Conservation (phyloP, 2,329 filamentous ascomycete species). For the Calycina marina region DNA sequence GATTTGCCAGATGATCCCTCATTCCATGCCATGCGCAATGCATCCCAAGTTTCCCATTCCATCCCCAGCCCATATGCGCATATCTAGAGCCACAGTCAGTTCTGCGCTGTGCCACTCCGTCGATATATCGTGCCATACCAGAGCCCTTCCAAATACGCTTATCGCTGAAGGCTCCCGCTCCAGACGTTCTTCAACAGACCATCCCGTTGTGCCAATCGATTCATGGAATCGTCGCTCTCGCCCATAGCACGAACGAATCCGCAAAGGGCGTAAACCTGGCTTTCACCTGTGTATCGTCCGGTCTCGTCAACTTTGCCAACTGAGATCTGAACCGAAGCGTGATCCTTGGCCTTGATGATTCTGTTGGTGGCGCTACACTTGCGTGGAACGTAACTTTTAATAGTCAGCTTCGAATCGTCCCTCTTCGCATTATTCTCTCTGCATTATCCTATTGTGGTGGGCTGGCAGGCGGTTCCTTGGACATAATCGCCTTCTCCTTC, state of each 20-base stretch:
- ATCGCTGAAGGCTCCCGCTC: slow-evolving; percentile 39
- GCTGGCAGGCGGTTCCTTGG: too few species aligned
- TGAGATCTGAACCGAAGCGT: slow-evolving; percentile 94
- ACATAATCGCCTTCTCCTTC: slow-evolving; percentile 6
- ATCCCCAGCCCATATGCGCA: slow-evolving; percentile 9
- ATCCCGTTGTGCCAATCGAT: slow-evolving; percentile 90
- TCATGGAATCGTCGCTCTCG: slow-evolving; percentile 92
- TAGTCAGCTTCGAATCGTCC: slow-evolving; percentile 3
- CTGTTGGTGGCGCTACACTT: slow-evolving; percentile 99
- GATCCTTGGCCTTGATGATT: slow-evolving; percentile 99
- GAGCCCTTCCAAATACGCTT: slow-evolving; percentile 19
- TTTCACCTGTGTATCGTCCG: slow-evolving; percentile 86
- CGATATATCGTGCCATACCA: slow-evolving; percentile 12
- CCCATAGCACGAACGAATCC: slow-evolving; percentile 97
- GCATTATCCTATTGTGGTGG: too few species aligned
- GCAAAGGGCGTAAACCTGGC: slow-evolving; percentile 93
- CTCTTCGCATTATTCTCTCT: too few species aligned
- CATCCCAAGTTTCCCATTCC: too few species aligned
- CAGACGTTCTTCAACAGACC: slow-evolving; percentile 96
- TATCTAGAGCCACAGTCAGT: slow-evolving; percentile 16
- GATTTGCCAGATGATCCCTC: slow-evolving; percentile 12
- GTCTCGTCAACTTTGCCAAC: slow-evolving; percentile 98
- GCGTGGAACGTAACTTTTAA: slow-evolving; percentile 79
- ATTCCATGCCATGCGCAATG: neutral
- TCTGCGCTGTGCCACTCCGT: too few species aligned